Evolutionary conservation across 768 basidiomycete genomes (phyloP), one percentile per base, ranked within the genome.

Genomic region (Tremella mesenterica): DNA sequence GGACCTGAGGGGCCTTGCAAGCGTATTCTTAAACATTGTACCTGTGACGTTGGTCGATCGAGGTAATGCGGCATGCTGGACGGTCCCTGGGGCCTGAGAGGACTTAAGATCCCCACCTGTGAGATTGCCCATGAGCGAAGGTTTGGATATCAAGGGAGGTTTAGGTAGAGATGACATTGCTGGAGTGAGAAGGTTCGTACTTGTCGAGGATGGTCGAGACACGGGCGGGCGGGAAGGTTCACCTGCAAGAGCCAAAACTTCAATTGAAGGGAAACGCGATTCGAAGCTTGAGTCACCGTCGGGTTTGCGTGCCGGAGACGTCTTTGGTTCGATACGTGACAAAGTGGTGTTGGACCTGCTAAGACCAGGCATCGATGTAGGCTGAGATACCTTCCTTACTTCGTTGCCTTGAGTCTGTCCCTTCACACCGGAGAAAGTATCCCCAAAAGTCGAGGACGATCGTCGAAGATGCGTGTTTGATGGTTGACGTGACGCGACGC

Each of bases 241-340:
- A 23, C 53, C 34, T 50, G 52, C 4, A 56, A 50, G 10, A 92
- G 76, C 54, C 86, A 85, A n/a, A n/a, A n/a, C n/a, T 68, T 93
- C 91, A 36, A 95, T 75, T 0, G 91, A 86, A 0, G 91, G 91
- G 71, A 87, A 95, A 48, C 87, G 79, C 27, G 81, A 79, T 71
- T 91, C 88, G 16, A 53, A 77, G 67, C 20, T 56, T 44, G 54
- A 27, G 27, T 67, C 58, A 12, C 55, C 56, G 33, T 64, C 54
- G 31, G 57, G 48, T n/a, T 56, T 50, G 12, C 63, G 50, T 23
- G 63, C 56, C 12, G 52, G n/a, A n/a, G n/a, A n/a, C n/a, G n/a
- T n/a, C n/a, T n/a, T n/a, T n/a, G n/a, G n/a, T n/a, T n/a, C n/a
- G n/a, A n/a, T n/a, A n/a, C n/a, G n/a, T n/a, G n/a, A n/a, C n/a